Evolutionary conservation across 2,329 filamentous ascomycete species (phyloP).

Genomic region (Zasmidium citrigriseum): DNA sequence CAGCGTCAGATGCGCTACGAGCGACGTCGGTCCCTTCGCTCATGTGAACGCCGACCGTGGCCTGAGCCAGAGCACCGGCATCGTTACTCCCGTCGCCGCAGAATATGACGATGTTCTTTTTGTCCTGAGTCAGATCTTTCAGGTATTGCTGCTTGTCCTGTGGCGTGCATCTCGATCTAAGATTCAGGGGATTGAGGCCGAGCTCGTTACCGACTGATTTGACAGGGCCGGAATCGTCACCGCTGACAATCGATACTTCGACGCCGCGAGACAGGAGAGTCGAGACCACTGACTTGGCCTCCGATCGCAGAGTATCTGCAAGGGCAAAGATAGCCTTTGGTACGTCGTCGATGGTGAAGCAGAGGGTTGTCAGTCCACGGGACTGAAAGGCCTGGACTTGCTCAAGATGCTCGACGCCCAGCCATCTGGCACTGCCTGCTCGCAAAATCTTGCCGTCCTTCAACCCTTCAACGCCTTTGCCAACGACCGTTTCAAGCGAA

Average conservation of each 20-base stretch:
- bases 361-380: constrained; percentile 55
- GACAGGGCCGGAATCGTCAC: constrained; percentile 56
- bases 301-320: constrained; percentile 49
- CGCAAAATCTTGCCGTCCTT: not conserved
- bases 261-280: constrained; percentile 53
- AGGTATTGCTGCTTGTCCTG: constrained; percentile 59
- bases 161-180: constrained; percentile 52
- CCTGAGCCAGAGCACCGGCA: constrained; percentile 69
- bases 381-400: not conserved
- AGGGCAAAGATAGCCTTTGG: constrained; percentile 55
- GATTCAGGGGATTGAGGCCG: constrained; percentile 41
- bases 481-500: not conserved
- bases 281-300: constrained; percentile 53
- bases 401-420: not conserved
- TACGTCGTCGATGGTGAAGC: constrained; percentile 51
- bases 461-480: not conserved
- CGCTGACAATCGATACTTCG: constrained; percentile 56
- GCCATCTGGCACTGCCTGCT: not conserved
- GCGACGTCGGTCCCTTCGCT: constrained; percentile 65
- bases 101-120: constrained; percentile 60
- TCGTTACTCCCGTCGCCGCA: constrained; percentile 80
- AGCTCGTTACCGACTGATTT: constrained; percentile 48
- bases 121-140: constrained; percentile 23
- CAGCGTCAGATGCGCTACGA: constrained; percentile 66
- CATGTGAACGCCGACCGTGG: constrained; percentile 71